These are phyloP conservation scores for Grosmannia clavigera DNA, from an alignment of 2,329 filamentous ascomycete genomes.

Conservation along the genomic window DNA sequence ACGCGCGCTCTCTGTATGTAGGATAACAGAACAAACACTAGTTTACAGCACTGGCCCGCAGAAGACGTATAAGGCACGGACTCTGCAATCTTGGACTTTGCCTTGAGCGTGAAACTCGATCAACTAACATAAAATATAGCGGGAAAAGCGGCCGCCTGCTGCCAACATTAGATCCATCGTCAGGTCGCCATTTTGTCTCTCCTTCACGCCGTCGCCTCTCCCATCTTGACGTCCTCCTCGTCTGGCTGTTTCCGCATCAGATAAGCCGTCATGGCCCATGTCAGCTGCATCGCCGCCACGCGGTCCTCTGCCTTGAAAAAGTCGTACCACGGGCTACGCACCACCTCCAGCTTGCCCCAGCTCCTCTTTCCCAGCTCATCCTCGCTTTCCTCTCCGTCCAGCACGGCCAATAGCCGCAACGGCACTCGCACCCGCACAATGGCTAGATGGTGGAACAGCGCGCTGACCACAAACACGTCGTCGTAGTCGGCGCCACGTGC, in stretches of 20 bases:
- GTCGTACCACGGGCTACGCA: conserved; percentile 50
- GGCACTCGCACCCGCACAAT: conserved; percentile 48
- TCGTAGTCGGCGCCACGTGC: conserved; percentile 35
- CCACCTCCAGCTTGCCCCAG: conserved; percentile 42
- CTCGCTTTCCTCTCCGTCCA: conserved; percentile 29
- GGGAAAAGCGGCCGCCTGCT: no score
- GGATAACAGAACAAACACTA: not conserved
- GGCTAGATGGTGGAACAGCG: conserved; percentile 49
- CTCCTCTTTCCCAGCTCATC: conserved; percentile 21
- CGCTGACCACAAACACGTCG: conserved; percentile 49
- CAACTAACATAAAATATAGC: no score
- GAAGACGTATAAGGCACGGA: no score
- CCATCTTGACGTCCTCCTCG: conserved; percentile 1
- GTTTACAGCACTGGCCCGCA: not conserved
- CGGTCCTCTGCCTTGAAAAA: conserved; percentile 42
- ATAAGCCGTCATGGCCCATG: conserved; percentile 50
- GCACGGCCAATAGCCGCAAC: conserved; percentile 34
- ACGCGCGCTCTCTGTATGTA: not conserved
- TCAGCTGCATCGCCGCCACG: conserved; percentile 40
- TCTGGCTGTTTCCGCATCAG: conserved; percentile 36
- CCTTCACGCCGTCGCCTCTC: not conserved
- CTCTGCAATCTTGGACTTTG: not conserved
- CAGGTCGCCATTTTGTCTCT: no score
- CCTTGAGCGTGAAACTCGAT: not conserved
- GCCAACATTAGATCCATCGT: no score